Evolutionary conservation across 345 rosid species (phyloP), one percentile per base, ranked within the genome.

Genomic region (Mercurialis annua): DNA sequence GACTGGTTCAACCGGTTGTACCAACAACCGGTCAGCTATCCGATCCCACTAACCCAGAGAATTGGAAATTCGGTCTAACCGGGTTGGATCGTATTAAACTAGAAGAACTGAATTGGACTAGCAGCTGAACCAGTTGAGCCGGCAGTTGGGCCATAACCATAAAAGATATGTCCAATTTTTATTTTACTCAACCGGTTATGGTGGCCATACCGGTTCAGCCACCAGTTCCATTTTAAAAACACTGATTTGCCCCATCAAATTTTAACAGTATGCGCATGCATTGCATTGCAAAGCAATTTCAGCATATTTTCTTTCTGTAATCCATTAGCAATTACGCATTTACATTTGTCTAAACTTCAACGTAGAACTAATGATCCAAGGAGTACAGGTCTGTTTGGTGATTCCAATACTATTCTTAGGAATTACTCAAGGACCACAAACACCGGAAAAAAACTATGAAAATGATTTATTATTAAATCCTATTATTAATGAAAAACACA

Each of bases 401-500:
- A 48, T 61, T 21, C 20, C 31, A n/a, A 27, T 21, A 61, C 38
- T 4, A n/a, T 14, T 1, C 27, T 5, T 5, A 30, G 16, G 47
- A 43, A 64, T 70, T 26, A 27, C 43, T 61, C 18, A 31, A 47
- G 46, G 67, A 69, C 57, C 50, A 42, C 42, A 42, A 75, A 54
- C 36, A 65, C 8, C 31, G 20, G 17, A 50, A 0, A 51, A 52
- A 52, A 34, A 34, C 11, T 21, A 33, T 65, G 59, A 52, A 64
- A 72, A 60, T 6, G 21, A 64, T 14, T 15, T 27, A 64, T 15
- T 42, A 36, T 14, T 29, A 9, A 55, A 34, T 40, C 21, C 21
- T 57, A 40, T 38, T 33, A 31, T 6, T 26, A 24, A 53, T 5
- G 7, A 15, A 59, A 44, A 57, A 58, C 8, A 20, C 63, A 29